Evolutionary conservation across 371 early-diverging fungal species (phyloP).

Genomic region (Rhizopus sp.): DNA sequence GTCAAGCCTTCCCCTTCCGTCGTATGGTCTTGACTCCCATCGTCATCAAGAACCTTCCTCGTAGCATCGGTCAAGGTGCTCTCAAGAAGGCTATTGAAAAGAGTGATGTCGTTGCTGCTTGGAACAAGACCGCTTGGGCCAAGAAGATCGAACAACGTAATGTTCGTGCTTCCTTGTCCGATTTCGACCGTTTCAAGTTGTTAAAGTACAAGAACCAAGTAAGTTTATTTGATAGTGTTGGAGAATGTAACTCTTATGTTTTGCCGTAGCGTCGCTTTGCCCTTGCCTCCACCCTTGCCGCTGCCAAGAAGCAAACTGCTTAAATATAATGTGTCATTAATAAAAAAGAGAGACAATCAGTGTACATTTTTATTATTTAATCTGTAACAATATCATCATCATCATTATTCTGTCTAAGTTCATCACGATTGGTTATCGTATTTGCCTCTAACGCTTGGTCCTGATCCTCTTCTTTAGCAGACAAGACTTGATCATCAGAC

Average conservation of each 20-base stretch:
- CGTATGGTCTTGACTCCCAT: conserved; percentile 89
- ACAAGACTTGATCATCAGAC: too few species aligned
- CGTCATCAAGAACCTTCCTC: conserved; percentile 83
- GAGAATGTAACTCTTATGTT: neutral
- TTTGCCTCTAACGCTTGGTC: too few species aligned
- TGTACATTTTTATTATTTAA: too few species aligned
- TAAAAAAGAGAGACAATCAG: neutral
- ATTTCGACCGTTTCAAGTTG: conserved; percentile 98
- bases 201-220: conserved; percentile 81
- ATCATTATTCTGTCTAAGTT: too few species aligned
- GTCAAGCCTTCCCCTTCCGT: conserved; percentile 86
- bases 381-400: too few species aligned
- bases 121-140: conserved; percentile 91
- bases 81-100: conserved; percentile 85
- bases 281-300: conserved; percentile 37
- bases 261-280: conserved; percentile 43
- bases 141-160: conserved; percentile 87
- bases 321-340: conserved; percentile 20
- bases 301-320: conserved; percentile 53
- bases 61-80: conserved; percentile 75
- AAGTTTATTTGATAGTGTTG: conserved; percentile 11
- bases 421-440: too few species aligned
- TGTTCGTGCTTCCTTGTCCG: conserved; percentile 77
- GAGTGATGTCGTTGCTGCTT: conserved; percentile 76
- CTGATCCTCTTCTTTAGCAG: too few species aligned